Evolutionary conservation across 2,329 filamentous ascomycete species (phyloP).

Genomic region (Xylaria polymorpha): DNA sequence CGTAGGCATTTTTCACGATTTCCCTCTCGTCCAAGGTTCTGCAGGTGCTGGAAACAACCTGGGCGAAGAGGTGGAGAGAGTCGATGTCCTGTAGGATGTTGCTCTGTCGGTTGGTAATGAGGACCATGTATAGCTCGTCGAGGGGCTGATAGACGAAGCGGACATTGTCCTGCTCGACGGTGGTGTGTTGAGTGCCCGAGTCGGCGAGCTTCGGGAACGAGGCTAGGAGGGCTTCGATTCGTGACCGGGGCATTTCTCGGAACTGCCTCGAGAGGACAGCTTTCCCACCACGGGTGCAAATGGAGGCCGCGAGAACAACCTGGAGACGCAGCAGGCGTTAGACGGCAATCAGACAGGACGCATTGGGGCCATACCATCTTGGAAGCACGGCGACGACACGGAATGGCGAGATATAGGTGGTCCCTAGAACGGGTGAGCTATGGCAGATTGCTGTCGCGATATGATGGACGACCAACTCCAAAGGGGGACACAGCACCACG

Average conservation of each 20-base stretch:
- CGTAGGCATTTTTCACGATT: slow-evolving; percentile 93
- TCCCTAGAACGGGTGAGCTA: slow-evolving; percentile 14
- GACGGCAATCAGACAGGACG: slow-evolving; percentile 25
- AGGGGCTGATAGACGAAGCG: slow-evolving; percentile 99
- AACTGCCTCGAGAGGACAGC: slow-evolving; percentile 98
- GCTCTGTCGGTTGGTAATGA: slow-evolving; percentile 99
- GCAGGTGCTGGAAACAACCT: slow-evolving; percentile 96
- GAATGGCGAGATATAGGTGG: slow-evolving; percentile 5
- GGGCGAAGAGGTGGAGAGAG: slow-evolving; percentile 95
- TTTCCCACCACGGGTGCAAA: slow-evolving; percentile 98
- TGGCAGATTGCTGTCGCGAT: slow-evolving; percentile 20
- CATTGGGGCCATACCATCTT: slow-evolving; percentile 44
- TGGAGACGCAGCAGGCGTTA: slow-evolving; percentile 55
- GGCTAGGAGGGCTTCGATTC: slow-evolving; percentile 95
- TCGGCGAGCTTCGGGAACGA: slow-evolving; percentile 98
- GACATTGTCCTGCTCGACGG: slow-evolving; percentile 98
- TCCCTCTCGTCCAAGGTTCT: slow-evolving; percentile 95
- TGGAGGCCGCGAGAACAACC: slow-evolving; percentile 98
- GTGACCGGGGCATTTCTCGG: slow-evolving; percentile 94
- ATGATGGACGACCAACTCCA: slow-evolving; percentile 11
- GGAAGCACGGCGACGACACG: slow-evolving; percentile 15
- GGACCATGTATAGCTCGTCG: slow-evolving; percentile 99
- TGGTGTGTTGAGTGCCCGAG: slow-evolving; percentile 96
- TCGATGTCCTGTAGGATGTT: slow-evolving; percentile 99
- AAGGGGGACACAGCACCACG: background rate